Evolutionary conservation across 768 basidiomycete species (phyloP), one percentile per base, ranked within the genome.

Genomic region (Termitomyces heimii): DNA sequence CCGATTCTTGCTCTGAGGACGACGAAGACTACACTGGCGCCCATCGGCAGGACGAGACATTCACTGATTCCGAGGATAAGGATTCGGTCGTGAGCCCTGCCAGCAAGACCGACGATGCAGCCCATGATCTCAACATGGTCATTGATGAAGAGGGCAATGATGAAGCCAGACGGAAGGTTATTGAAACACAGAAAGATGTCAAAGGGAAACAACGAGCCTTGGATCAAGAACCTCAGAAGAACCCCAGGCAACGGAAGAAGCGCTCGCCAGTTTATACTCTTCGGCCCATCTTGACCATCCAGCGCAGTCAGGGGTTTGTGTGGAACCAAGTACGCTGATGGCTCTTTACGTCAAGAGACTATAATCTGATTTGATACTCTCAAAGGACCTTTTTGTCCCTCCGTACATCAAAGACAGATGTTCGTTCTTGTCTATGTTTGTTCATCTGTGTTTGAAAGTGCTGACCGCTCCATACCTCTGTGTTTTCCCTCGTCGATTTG

Each of bases 341-440:
- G 12, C n/a, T n/a, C 24, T 18, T 43, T 40, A 51, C 29, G 18
- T 18, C 9, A 1, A 56, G 61, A 34, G 59, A 57, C 29, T 13
- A 9, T 35, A 16, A 6, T 20, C 32, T 65, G 10, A 59, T 35
- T 29, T 28, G n/a, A 3, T 29, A 0, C 12, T 16, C 8, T 43
- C 43, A 13, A 53, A 92, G 90, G 91, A 93, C 62, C 77, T 93
- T 20, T 93, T 93, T 63, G 85, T 93, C 16, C 91, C 91, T 20
- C 88, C 91, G 5, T 93, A 92, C 65, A 90, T 91, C 75, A 92
- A 93, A 71, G 91, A 93, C 67, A 76, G 91, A 82, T 93, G 91
- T 92, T 70, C 71, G 89, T 83, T 48, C 63, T 67, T 60, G 44
- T 67, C 60, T 57, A 45, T 59, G 60, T 55, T 58, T 59, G 52